These are phyloP conservation scores for Entelexis sorbosivorans DNA, from an alignment of 1,139 yeast genomes.

Conservation along the genomic window DNA sequence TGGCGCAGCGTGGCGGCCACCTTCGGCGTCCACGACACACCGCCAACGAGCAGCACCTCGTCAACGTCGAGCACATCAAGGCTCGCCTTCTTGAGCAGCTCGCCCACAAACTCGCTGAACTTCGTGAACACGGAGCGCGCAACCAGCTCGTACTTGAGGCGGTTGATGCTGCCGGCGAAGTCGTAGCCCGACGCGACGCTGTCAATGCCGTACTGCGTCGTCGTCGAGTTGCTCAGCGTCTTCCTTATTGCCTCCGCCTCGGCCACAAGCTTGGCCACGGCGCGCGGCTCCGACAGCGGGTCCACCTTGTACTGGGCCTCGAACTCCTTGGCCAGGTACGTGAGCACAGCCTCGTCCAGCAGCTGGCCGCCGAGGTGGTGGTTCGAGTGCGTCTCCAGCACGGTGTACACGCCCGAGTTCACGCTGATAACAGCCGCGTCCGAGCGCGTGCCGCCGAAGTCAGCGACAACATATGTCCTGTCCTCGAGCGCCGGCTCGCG, in stretches of 20 bases:
- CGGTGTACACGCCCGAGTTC: conserved; percentile 87
- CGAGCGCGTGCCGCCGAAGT: conserved; percentile 92
- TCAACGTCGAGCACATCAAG: conserved; percentile 78
- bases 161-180: conserved; percentile 84
- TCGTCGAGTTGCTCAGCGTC: conserved; percentile 80
- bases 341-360: conserved; percentile 70
- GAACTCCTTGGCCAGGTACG: conserved; percentile 84
- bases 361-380: conserved; percentile 76
- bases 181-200: conserved; percentile 90
- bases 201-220: conserved; percentile 89
- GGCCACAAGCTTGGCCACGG: conserved; percentile 76
- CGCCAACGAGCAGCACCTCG: conserved; percentile 89
- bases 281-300: conserved; percentile 72
- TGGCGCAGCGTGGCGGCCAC: conserved; percentile 62
- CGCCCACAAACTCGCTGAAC: conserved; percentile 67
- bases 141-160: conserved; percentile 84
- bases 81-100: conserved; percentile 68
- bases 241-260: conserved; percentile 81
- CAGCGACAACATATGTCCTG: conserved; percentile 83
- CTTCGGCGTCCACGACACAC: conserved; percentile 86
- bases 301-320: conserved; percentile 75
- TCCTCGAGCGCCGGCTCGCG: conserved; percentile 36
- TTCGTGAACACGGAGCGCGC: conserved; percentile 68
- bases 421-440: conserved; percentile 91
- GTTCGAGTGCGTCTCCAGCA: conserved; percentile 78